These are phyloP conservation scores for Globisporangium abappressorium DNA, from an alignment of 352 stramenopile genomes.

Conservation along the genomic window DNA sequence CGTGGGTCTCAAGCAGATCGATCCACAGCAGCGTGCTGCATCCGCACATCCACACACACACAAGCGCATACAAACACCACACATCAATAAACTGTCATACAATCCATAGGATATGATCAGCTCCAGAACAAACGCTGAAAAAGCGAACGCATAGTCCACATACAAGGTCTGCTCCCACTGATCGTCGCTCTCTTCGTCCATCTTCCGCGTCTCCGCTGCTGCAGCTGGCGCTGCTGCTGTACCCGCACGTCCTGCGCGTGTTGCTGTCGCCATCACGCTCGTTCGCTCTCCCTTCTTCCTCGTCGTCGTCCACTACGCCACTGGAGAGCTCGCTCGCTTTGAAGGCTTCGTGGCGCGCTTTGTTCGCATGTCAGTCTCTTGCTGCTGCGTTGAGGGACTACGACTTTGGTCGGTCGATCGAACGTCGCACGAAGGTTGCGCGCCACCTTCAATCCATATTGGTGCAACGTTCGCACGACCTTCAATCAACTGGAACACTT, in stretches of 20 bases:
- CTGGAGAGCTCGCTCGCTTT: background rate
- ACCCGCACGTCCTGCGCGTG: background rate
- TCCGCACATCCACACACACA: background rate
- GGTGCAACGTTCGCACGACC: background rate
- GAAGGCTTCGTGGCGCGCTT: background rate
- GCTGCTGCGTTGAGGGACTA: background rate
- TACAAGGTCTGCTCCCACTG: constrained; percentile 3
- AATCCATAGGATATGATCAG: background rate
- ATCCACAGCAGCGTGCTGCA: constrained; percentile 17
- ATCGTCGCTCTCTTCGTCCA: background rate
- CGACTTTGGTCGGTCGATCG: background rate
- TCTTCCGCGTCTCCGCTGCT: background rate
- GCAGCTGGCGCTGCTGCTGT: background rate
- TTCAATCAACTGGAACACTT: background rate
- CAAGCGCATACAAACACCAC: background rate
- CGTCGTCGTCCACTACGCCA: background rate
- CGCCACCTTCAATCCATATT: background rate
- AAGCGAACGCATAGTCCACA: background rate
- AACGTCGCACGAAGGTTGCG: background rate
- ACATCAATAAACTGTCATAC: background rate
- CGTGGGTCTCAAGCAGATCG: constrained; percentile 17
- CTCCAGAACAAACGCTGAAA: background rate
- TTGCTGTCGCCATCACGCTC: background rate
- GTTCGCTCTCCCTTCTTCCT: background rate
- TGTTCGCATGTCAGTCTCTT: background rate